phyloP scores from a whole-genome alignment of 2,329 filamentous ascomycete genomes.

The Nothopassalora personata region DNA sequence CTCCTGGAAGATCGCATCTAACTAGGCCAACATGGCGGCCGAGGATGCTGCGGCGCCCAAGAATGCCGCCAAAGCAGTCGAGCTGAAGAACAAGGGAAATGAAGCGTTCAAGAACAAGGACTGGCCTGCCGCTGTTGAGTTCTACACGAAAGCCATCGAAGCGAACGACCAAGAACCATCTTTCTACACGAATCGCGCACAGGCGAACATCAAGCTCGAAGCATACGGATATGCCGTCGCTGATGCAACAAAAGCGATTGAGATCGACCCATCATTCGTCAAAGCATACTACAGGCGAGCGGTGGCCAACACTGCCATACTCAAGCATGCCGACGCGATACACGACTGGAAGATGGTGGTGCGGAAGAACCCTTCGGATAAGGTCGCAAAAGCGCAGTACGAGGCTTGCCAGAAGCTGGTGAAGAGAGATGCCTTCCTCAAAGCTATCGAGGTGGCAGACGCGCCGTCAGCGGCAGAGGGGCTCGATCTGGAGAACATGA shows the following conservation, averaged over 20 bases:
- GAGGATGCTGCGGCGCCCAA: conserved; percentile 38
- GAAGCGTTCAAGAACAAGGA: conserved; percentile 84
- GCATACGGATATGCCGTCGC: conserved; percentile 87
- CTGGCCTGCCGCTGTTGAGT: conserved; percentile 74
- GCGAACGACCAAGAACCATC: conserved; percentile 77
- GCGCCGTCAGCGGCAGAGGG: conserved; percentile 88
- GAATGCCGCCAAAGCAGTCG: conserved; percentile 50
- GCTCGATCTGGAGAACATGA: conserved; percentile 79
- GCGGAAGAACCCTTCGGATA: conserved; percentile 79
- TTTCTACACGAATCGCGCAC: conserved; percentile 90
- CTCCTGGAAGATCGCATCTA: neutral
- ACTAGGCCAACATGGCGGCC: conserved; percentile 22
- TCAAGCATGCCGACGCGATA: conserved; percentile 80
- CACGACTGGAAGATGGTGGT: conserved; percentile 90
- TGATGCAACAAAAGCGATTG: conserved; percentile 86
- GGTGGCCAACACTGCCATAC: conserved; percentile 83
- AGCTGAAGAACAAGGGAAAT: conserved; percentile 90
- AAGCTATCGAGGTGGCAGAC: conserved; percentile 88
- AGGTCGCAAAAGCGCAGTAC: conserved; percentile 84
- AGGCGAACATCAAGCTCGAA: conserved; percentile 94
- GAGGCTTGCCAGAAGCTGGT: conserved; percentile 94
- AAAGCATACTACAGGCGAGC: conserved; percentile 97
- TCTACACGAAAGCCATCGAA: conserved; percentile 71
- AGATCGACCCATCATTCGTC: conserved; percentile 78
- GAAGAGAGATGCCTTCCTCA: conserved; percentile 85